A percentile compares a stretch with the other conserved stretches of the same genome.
Conservation (phyloP, 225 moss, liverwort and hornwort species). For the Lunularia cruciata region DNA sequence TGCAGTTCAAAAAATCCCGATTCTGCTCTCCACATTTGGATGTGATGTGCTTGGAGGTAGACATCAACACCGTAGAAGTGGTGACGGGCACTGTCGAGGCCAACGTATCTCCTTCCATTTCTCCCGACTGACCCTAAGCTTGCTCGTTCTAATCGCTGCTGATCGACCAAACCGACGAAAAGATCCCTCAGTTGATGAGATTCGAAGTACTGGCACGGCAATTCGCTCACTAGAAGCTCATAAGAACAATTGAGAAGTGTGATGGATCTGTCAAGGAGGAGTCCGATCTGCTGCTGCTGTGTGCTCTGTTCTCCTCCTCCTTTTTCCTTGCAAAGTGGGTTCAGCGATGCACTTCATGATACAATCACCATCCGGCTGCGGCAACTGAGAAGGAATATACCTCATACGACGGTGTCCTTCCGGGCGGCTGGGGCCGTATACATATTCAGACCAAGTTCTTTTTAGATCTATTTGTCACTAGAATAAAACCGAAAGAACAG, state of each 20-base stretch:
- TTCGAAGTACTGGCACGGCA: background rate
- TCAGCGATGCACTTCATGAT: no score
- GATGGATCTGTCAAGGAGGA: background rate
- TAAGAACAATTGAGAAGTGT: background rate
- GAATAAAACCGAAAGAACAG: no score
- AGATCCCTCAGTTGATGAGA: background rate
- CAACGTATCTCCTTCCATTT: constrained; percentile 29
- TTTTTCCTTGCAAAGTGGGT: no score
- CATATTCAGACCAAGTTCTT: no score
- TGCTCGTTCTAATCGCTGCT: background rate
- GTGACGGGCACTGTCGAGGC: constrained; percentile 57
- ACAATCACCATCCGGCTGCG: no score
- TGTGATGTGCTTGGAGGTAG: constrained; percentile 75
- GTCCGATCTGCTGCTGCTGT: background rate
- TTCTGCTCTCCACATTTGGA: constrained; percentile 84
- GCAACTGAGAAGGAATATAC: no score
- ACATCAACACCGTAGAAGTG: constrained; percentile 87
- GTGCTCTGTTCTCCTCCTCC: background rate
- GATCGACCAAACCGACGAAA: background rate
- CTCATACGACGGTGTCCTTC: no score
- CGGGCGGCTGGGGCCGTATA: no score
- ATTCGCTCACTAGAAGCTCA: background rate
- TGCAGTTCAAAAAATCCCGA: constrained; percentile 86
- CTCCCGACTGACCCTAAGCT: constrained; percentile 8
- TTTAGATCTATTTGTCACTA: no score